Percentiles rank a stretch among this genome's conserved stretches.
Conservation (phyloP, 75 land plant species). For the Cupressus sempervirens region DNA sequence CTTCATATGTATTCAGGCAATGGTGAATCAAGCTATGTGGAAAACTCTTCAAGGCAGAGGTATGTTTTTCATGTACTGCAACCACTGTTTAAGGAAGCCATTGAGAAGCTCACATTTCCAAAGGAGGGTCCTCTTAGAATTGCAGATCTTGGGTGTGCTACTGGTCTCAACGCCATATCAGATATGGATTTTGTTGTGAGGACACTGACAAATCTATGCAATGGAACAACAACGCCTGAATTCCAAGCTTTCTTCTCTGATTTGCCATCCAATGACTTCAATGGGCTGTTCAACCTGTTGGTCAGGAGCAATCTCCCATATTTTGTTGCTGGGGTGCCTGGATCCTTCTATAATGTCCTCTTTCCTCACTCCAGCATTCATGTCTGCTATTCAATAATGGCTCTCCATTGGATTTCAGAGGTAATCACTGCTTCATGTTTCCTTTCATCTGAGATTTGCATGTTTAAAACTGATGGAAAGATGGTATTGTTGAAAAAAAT, state of each 20-base stretch:
- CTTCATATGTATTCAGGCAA: slow-evolving; percentile 13
- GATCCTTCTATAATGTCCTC: slow-evolving; percentile 18
- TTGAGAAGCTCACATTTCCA: neutral
- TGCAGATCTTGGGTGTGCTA: slow-evolving; percentile 24
- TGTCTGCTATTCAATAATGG: slow-evolving; percentile 12
- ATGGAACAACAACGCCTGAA: neutral
- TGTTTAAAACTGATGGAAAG: neutral
- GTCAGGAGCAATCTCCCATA: neutral
- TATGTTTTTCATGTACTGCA: neutral
- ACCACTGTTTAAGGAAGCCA: neutral
- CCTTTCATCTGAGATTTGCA: neutral
- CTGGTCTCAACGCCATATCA: slow-evolving; percentile 15
- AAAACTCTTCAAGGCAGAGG: slow-evolving; percentile 11
- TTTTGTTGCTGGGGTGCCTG: slow-evolving; percentile 23
- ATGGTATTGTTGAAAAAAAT: too few relatives aligned
- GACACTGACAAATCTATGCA: neutral
- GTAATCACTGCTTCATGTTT: neutral
- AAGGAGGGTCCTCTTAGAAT: slow-evolving; percentile 14
- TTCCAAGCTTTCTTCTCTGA: slow-evolving; percentile 25
- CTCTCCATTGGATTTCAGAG: slow-evolving; percentile 31
- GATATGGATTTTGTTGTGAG: slow-evolving; percentile 11
- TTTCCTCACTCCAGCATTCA: slow-evolving; percentile 21
- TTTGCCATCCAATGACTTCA: slow-evolving; percentile 33
- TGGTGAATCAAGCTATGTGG: slow-evolving; percentile 17
- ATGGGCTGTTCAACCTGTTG: slow-evolving; percentile 17